Conservation (phyloP, 345 rosid species). For the Alliaria petiolata region DNA sequence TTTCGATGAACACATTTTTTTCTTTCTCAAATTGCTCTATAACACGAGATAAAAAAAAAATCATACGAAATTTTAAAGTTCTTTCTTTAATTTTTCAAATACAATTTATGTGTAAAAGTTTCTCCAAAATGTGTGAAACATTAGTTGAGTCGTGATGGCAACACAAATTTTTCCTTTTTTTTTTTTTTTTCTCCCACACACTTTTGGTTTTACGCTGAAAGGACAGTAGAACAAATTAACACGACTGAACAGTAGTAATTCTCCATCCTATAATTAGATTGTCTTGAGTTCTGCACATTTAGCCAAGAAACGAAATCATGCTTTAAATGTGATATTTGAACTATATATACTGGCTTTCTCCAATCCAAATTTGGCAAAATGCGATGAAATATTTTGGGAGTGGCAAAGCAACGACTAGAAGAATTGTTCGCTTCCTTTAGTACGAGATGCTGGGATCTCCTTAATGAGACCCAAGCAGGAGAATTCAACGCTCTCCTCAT, state of each 20-base stretch:
- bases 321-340: neutral
- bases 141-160: neutral
- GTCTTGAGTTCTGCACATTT: neutral
- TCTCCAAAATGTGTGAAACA: neutral
- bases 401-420: neutral
- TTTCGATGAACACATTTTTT: neutral
- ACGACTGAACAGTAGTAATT: neutral
- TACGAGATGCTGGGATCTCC: neutral
- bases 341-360: neutral
- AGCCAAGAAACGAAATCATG: neutral
- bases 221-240: neutral
- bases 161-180: neutral
- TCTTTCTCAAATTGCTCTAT: neutral
- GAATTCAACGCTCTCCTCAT: too few species aligned
- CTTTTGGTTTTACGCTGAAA: neutral
- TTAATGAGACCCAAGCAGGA: neutral
- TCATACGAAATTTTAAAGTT: too few species aligned
- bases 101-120: neutral
- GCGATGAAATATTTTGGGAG: neutral
- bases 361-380: neutral
- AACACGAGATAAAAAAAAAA: neutral
- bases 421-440: neutral
- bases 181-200: neutral
- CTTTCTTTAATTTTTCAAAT: neutral
- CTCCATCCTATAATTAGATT: neutral